Conservation (phyloP, 1,284 basidiomycete genomes). For the Cryptococcus floricola region DNA sequence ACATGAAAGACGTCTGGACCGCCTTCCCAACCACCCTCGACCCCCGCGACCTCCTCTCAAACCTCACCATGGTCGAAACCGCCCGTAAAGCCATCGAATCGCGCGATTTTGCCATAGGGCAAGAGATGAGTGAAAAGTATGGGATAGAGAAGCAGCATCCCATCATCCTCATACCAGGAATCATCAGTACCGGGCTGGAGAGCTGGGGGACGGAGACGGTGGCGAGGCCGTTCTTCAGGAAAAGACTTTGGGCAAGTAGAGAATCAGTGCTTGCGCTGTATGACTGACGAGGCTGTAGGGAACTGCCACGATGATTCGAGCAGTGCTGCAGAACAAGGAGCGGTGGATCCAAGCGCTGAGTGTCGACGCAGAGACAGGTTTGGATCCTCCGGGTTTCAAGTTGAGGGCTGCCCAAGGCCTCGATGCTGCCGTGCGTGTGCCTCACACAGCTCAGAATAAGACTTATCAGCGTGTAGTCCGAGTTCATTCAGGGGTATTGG, state of each 20-base stretch:
- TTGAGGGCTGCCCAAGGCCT: constrained; percentile 82
- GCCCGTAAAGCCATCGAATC: constrained; percentile 70
- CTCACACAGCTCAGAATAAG: not conserved
- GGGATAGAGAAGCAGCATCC: constrained; percentile 71
- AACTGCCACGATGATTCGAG: constrained; percentile 53
- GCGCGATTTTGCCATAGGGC: constrained; percentile 80
- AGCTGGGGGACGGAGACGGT: constrained; percentile 44
- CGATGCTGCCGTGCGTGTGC: constrained; percentile 51
- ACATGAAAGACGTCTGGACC: constrained; percentile 37
- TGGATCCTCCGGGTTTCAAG: constrained; percentile 85
- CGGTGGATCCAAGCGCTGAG: constrained; percentile 86
- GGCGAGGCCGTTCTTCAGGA: constrained; percentile 47
- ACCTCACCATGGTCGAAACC: constrained; percentile 51
- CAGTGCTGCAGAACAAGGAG: constrained; percentile 47
- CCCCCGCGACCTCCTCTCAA: constrained; percentile 36
- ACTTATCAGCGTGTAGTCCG: constrained; percentile 51
- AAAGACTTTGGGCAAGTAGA: constrained; percentile 45
- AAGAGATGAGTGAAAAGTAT: constrained; percentile 59
- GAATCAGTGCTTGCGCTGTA: not conserved
- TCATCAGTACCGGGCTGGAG: constrained; percentile 47
- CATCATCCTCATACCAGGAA: constrained; percentile 72
- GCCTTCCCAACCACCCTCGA: constrained; percentile 30
- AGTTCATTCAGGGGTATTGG: constrained; percentile 92
- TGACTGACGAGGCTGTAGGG: constrained; percentile 53
- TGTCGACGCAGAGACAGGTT: constrained; percentile 84